Base-by-base conservation (phyloP, 2,329 filamentous ascomycete species). In the Hymenotorrendiella dingleyae region DNA sequence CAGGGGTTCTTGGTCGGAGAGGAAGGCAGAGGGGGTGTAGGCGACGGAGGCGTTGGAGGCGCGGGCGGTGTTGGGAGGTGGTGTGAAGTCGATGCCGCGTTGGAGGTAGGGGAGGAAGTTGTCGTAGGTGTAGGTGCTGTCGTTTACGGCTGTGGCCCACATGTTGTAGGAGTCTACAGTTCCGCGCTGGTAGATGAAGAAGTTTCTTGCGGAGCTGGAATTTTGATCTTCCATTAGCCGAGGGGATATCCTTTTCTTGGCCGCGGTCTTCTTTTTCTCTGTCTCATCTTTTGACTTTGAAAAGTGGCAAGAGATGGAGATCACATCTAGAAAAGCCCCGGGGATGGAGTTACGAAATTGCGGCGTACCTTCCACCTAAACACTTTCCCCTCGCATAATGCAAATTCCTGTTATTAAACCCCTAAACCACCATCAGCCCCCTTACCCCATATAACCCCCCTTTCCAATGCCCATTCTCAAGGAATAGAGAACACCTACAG, bases 91-190 rank as follows among this genome's bases (percentile, higher is more conserved):
- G 41, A 61, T 56, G 38, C 29, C 35, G 43, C 64, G 69, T 30
- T 56, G 56, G 40, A 72, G 63, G 56, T 69, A 76, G 3, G 67
- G 66, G n/a, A 68, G 59, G 27, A 74, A 62, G 7, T 64, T 64
- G 5, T 68, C 54, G 42, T 70, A 71, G 45, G 64, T 65, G 64
- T 71, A 77, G 4, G 60, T 55, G 1, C 63, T 43, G 39, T 74
- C 69, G 3, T 57, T 61, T 2, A 64, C 56, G 3, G 63, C 46
- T 17, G 61, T 53, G 4, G 61, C 66, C 71, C 70, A 73, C 28
- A 62, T 60, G 20, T 73, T 63, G 49, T 63, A 62, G 58, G 40
- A 60, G 46, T 53, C 66, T 55, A 19, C 56, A 56, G 57, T 68
- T 64, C 46, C 68, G 43, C 17, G 58, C 54, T 22, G 61, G 60